Evolutionary conservation across 768 basidiomycete genomes (phyloP).

Genomic region (Psilocybe subaeruginosa): DNA sequence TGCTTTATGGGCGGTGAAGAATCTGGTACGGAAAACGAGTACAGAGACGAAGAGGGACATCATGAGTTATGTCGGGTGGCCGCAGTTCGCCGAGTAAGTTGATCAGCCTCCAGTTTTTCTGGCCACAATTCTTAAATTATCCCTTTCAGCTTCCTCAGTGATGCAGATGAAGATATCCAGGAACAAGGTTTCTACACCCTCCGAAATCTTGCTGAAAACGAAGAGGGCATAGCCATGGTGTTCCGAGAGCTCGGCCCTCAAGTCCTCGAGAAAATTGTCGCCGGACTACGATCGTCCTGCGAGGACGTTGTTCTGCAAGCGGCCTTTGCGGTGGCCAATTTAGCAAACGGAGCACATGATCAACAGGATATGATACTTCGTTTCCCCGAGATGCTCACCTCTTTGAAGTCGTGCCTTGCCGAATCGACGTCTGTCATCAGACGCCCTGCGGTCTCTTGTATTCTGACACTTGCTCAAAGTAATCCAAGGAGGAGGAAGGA

Average conservation of each 20-base stretch:
- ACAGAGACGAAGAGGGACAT: constrained; percentile 65
- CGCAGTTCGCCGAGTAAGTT: constrained; percentile 55
- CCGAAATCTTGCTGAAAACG: constrained; percentile 68
- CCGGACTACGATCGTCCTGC: constrained; percentile 51
- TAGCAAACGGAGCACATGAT: constrained; percentile 59
- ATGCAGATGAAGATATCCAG: constrained; percentile 56
- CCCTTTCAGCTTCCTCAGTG: constrained; percentile 51
- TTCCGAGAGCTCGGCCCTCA: constrained; percentile 51
- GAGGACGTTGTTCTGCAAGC: constrained; percentile 36
- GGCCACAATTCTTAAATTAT: not conserved
- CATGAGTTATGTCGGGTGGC: constrained; percentile 74
- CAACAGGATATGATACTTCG: constrained; percentile 57
- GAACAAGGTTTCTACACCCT: constrained; percentile 75
- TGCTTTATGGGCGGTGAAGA: constrained; percentile 88
- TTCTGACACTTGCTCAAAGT: constrained; percentile 56
- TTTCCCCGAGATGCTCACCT: constrained; percentile 51
- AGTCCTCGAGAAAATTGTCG: constrained; percentile 48
- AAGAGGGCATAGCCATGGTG: constrained; percentile 64
- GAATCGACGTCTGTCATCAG: constrained; percentile 50
- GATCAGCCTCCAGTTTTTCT: not conserved
- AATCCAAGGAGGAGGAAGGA: constrained; percentile 35
- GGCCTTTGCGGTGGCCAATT: constrained; percentile 65
- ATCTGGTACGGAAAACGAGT: constrained; percentile 68
- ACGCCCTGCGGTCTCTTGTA: constrained; percentile 60
- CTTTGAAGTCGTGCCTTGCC: constrained; percentile 60